Conservation (phyloP, 371 early-diverging fungal species). For the Rhizopus arrhizus region DNA sequence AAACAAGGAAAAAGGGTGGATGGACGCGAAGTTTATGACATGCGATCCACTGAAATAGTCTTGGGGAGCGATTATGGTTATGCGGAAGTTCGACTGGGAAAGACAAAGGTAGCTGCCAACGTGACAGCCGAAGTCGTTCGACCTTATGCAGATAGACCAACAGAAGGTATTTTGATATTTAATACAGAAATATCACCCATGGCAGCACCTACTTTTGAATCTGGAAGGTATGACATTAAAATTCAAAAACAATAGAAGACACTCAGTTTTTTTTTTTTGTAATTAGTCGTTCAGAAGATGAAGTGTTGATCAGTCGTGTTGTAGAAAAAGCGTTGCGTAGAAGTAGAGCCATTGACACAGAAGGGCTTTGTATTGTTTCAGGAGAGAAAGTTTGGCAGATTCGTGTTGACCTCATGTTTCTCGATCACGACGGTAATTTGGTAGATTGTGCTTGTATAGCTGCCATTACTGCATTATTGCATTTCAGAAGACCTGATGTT, state of each 20-base stretch:
- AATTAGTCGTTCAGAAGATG: slow-evolving; percentile 72
- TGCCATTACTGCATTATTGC: slow-evolving; percentile 85
- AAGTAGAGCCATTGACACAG: slow-evolving; percentile 91
- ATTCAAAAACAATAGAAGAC: background rate
- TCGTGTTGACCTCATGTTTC: slow-evolving; percentile 86
- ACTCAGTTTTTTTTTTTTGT: background rate
- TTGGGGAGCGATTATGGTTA: slow-evolving; percentile 76
- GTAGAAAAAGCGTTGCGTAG: slow-evolving; percentile 87
- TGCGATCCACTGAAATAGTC: slow-evolving; percentile 68
- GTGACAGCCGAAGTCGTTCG: slow-evolving; percentile 88
- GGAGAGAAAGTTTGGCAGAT: slow-evolving; percentile 94
- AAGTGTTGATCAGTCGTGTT: slow-evolving; percentile 79
- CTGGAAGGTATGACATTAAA: slow-evolving; percentile 46
- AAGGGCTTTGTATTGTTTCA: slow-evolving; percentile 95
- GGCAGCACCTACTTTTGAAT: slow-evolving; percentile 78
- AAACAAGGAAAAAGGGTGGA: slow-evolving; percentile 53
- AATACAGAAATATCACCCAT: slow-evolving; percentile 86
- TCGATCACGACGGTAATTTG: slow-evolving; percentile 93
- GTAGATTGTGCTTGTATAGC: slow-evolving; percentile 91
- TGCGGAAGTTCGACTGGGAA: slow-evolving; percentile 82
- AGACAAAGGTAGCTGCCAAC: slow-evolving; percentile 84
- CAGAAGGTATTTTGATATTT: slow-evolving; percentile 84
- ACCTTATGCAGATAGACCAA: slow-evolving; percentile 76
- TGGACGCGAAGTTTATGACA: slow-evolving; percentile 78
- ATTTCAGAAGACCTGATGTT: slow-evolving; percentile 93